These are phyloP conservation scores for Parasitella parasitica DNA, from an alignment of 371 early-diverging fungal genomes.

Conservation along the genomic window DNA sequence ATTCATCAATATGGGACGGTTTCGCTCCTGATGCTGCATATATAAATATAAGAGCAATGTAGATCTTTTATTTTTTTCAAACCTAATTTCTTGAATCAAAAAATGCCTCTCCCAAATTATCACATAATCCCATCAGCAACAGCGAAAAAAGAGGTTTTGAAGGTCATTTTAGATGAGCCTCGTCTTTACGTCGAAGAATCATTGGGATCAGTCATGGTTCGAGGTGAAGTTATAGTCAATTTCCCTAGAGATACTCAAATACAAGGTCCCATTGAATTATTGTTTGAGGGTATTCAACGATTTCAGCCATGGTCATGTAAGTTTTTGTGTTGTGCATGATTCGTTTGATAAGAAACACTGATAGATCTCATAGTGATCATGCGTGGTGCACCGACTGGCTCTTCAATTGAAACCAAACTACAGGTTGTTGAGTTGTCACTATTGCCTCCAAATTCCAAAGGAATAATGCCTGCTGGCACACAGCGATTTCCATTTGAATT, in stretches of 20 bases:
- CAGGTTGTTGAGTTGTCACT: slow-evolving; percentile 39
- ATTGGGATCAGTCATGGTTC: slow-evolving; percentile 33
- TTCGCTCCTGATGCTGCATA: neutral
- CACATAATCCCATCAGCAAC: neutral
- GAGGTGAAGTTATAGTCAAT: slow-evolving; percentile 44
- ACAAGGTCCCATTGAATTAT: slow-evolving; percentile 40
- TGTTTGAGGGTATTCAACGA: slow-evolving; percentile 44
- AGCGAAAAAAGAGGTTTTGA: slow-evolving; percentile 19
- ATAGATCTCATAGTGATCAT: slow-evolving; percentile 28
- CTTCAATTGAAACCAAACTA: slow-evolving; percentile 34
- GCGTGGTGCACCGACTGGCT: slow-evolving; percentile 15
- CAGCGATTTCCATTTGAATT: slow-evolving; percentile 50
- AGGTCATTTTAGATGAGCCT: slow-evolving; percentile 37
- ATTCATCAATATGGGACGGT: slow-evolving; percentile 1
- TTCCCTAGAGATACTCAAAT: slow-evolving; percentile 38
- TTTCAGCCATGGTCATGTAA: slow-evolving; percentile 42
- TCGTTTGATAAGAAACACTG: neutral
- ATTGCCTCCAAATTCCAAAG: slow-evolving; percentile 38
- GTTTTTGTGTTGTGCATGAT: neutral
- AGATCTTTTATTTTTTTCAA: neutral
- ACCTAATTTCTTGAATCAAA: neutral
- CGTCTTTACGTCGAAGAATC: slow-evolving; percentile 35
- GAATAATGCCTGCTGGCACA: slow-evolving; percentile 42
- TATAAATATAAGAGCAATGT: neutral
- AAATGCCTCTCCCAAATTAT: neutral